Conservation (phyloP, 2,329 filamentous ascomycete species). For the Trichophaea hybrida region DNA sequence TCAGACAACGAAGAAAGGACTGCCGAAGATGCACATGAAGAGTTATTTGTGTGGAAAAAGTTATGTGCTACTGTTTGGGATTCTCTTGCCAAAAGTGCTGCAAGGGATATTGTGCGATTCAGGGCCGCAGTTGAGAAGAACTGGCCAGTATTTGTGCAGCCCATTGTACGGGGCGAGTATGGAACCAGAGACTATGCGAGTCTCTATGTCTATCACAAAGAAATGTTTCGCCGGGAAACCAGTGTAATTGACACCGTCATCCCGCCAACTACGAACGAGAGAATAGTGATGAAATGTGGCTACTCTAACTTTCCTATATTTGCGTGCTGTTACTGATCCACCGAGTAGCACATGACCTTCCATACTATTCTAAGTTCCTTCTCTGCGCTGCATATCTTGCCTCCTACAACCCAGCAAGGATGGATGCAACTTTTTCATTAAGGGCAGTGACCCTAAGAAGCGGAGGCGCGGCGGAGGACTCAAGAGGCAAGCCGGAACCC, state of each 20-base stretch:
- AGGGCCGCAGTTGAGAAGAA: constrained; percentile 54
- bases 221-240: constrained; percentile 24
- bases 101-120: constrained; percentile 63
- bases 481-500: constrained; percentile 15
- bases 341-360: constrained; percentile 38
- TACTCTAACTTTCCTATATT: background rate
- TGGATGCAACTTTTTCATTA: constrained; percentile 62
- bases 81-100: constrained; percentile 63
- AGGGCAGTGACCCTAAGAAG: constrained; percentile 33
- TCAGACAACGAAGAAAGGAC: constrained; percentile 30
- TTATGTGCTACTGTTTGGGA: constrained; percentile 81
- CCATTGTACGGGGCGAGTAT: constrained; percentile 59
- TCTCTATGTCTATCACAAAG: constrained; percentile 45
- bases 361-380: constrained; percentile 58
- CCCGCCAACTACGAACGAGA: constrained; percentile 7
- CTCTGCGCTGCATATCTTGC: constrained; percentile 67
- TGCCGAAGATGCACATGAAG: constrained; percentile 37
- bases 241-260: constrained; percentile 20
- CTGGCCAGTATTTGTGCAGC: constrained; percentile 73
- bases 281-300: constrained; percentile 6
- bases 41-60: constrained; percentile 52
- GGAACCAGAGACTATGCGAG: constrained; percentile 69
- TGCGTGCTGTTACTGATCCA: background rate
- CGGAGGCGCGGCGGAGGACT: constrained; percentile 22
- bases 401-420: constrained; percentile 61